Conservation (phyloP, 306 rosid genomes). For the Acmispon strigosus region DNA sequence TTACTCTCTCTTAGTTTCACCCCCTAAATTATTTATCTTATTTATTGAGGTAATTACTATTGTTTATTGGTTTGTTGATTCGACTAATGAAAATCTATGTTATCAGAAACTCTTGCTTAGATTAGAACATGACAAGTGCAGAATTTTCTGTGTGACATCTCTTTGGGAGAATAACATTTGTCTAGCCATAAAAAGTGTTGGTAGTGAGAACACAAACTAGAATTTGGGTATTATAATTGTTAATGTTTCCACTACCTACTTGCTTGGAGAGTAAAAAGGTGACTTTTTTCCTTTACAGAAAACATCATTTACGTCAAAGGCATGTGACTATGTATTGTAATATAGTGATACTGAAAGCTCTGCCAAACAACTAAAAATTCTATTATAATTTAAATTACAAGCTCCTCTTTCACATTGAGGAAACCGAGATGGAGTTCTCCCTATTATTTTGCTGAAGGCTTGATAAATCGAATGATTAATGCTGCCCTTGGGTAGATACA, state of each 20-base stretch:
- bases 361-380: background rate
- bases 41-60: no score
- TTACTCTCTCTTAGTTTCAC: no score
- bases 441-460: background rate
- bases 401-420: background rate
- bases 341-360: background rate
- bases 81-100: no score
- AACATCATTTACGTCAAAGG: background rate
- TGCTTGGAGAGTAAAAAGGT: background rate
- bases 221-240: background rate
- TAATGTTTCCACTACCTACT: background rate
- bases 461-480: background rate
- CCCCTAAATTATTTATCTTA: no score
- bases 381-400: constrained; percentile 9
- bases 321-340: background rate
- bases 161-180: background rate
- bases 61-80: no score
- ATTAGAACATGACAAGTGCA: no score
- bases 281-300: background rate
- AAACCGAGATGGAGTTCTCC: background rate
- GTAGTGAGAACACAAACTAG: background rate
- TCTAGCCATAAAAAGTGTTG: background rate
- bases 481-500: constrained; percentile 1
- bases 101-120: no score
- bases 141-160: no score